These are phyloP conservation scores for Crithidia sp. DNA, from an alignment of 208 protist genomes.

Conservation along the genomic window DNA sequence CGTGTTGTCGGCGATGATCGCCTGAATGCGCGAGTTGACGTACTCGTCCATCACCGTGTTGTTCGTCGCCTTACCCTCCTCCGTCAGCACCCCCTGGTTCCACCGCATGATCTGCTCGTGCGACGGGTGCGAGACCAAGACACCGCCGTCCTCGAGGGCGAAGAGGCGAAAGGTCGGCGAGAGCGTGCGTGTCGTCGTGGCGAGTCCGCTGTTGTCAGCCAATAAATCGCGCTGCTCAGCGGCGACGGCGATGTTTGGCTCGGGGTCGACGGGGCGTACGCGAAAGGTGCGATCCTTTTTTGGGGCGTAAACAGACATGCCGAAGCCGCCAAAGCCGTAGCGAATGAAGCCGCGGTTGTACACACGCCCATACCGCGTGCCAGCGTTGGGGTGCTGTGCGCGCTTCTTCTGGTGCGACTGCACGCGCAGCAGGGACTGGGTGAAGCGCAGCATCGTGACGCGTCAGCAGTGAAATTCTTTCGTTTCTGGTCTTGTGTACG, in stretches of 20 bases:
- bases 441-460: conserved; percentile 67
- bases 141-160: conserved; percentile 79
- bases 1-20: conserved; percentile 91
- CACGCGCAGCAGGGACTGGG: conserved; percentile 54
- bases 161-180: conserved; percentile 88
- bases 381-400: conserved; percentile 83
- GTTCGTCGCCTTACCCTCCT: conserved; percentile 62
- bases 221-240: conserved; percentile 16
- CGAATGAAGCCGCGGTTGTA: conserved; percentile 90
- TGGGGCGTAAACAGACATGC: conserved; percentile 87
- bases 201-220: conserved; percentile 55
- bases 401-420: conserved; percentile 88
- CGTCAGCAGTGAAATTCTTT: background rate
- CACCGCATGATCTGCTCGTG: conserved; percentile 85
- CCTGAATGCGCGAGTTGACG: conserved; percentile 85
- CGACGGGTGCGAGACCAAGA: conserved; percentile 82
- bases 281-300: conserved; percentile 85
- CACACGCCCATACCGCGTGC: conserved; percentile 86
- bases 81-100: conserved; percentile 69
- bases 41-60: conserved; percentile 81
- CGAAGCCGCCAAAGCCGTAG: conserved; percentile 90
- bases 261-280: conserved; percentile 34
- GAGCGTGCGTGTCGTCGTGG: conserved; percentile 69
- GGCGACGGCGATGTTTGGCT: conserved; percentile 4
- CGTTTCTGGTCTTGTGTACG: background rate